phyloP scores from a whole-genome alignment of 2,329 filamentous ascomycete species.

The Stemphylium beticola region DNA sequence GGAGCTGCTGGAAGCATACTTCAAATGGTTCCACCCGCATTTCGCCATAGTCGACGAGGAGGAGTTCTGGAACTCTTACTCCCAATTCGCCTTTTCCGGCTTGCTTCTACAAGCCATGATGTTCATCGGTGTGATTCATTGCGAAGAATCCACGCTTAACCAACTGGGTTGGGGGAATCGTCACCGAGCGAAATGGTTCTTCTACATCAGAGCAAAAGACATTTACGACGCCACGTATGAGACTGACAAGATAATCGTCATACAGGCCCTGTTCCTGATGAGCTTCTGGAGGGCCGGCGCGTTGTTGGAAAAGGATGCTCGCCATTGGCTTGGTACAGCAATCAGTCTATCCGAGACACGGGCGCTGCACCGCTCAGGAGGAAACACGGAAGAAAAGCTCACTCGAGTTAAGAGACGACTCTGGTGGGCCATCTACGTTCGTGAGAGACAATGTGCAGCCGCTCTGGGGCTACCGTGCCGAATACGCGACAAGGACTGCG shows the following conservation, averaged over 20 bases:
- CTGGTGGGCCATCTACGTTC: conserved; percentile 63
- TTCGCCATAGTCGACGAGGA: conserved; percentile 61
- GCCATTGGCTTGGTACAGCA: conserved; percentile 52
- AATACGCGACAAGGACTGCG: conserved; percentile 59
- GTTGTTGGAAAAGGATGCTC: conserved; percentile 43
- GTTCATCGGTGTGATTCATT: conserved; percentile 62
- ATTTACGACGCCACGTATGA: conserved; percentile 63
- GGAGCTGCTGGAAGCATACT: conserved; percentile 59
- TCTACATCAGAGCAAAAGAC: conserved; percentile 59
- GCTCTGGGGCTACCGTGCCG: conserved; percentile 56
- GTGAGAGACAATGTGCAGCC: conserved; percentile 57
- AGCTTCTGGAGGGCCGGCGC: conserved; percentile 63
- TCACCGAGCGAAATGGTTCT: conserved; percentile 57
- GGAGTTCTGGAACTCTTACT: conserved; percentile 51
- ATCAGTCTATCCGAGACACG: conserved; percentile 60
- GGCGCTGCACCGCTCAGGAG: conserved; percentile 51
- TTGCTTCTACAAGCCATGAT: conserved; percentile 61
- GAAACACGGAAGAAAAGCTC: conserved; percentile 30
- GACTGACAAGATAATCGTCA: conserved; percentile 56
- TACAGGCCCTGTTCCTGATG: conserved; percentile 61
- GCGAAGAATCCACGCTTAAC: conserved; percentile 54
- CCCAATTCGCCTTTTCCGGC: conserved; percentile 54
- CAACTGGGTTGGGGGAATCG: conserved; percentile 57
- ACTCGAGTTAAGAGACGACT: conserved; percentile 55
- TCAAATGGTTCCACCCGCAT: conserved; percentile 63